A percentile compares a stretch with the other conserved stretches of the same genome.
Conservation (phyloP, 2,329 filamentous ascomycete species). For the Macrophomina pseudophaseolina region DNA sequence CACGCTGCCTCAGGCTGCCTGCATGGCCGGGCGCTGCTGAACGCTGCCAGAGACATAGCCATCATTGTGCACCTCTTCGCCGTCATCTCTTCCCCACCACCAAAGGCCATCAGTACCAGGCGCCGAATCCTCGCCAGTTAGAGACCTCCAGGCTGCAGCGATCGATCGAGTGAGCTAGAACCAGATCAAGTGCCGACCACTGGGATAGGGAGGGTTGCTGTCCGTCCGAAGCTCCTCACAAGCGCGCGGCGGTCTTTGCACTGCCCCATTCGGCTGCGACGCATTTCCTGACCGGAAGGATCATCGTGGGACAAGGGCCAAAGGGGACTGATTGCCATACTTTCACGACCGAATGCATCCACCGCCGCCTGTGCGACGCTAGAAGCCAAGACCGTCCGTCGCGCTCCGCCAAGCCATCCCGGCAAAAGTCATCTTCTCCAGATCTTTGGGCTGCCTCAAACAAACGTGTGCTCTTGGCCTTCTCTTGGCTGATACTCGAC, state of each 20-base stretch:
- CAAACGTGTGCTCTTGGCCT: slow-evolving; percentile 9
- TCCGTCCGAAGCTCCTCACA: neutral
- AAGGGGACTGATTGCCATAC: slow-evolving; percentile 4
- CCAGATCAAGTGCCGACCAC: neutral
- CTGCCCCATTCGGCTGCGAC: slow-evolving; percentile 22
- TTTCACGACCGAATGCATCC: slow-evolving; percentile 18
- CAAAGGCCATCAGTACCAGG: neutral
- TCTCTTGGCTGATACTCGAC: slow-evolving; percentile 18
- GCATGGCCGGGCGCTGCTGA: neutral
- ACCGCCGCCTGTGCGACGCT: slow-evolving; percentile 8
- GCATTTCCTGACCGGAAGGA: slow-evolving; percentile 16
- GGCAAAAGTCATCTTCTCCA: neutral
- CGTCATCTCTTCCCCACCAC: neutral
- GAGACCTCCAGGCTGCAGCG: neutral
- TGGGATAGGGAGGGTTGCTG: slow-evolving; percentile 1
- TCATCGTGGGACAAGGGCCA: neutral
- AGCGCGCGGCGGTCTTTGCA: slow-evolving; percentile 7
- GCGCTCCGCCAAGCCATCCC: slow-evolving; percentile 18
- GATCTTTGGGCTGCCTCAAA: neutral
- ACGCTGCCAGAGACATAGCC: neutral
- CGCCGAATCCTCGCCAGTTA: neutral
- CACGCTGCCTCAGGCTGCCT: neutral
- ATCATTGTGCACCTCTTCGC: neutral
- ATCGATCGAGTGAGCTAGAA: neutral
- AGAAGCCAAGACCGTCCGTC: slow-evolving; percentile 9